Conservation (phyloP, 2,329 filamentous ascomycete genomes). For the Penicillium sp. region DNA sequence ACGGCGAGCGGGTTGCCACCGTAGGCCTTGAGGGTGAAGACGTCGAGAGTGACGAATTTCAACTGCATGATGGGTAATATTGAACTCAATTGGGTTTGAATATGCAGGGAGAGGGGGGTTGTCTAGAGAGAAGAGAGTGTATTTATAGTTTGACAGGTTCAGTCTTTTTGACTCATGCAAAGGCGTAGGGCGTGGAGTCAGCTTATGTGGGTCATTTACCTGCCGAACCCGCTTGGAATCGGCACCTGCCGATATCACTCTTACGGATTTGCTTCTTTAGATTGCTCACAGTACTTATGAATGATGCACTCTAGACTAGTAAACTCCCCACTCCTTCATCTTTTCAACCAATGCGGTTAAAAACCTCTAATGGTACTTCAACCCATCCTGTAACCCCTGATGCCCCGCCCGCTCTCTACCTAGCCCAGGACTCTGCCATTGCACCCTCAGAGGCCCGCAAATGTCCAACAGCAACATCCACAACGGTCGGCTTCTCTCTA, state of each 20-base stretch:
- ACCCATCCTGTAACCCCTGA: slow-evolving; percentile 14
- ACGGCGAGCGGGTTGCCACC: slow-evolving; percentile 57
- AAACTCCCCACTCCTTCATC: slow-evolving; percentile 19
- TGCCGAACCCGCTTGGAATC: slow-evolving; percentile 9
- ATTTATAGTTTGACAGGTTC: not conserved
- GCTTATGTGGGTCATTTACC: slow-evolving; percentile 6
- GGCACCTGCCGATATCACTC: not conserved
- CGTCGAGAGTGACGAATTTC: slow-evolving; percentile 40
- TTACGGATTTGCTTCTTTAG: no score
- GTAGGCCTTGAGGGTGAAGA: slow-evolving; percentile 44
- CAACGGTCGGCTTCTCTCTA: slow-evolving; percentile 34
- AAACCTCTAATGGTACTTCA: slow-evolving; percentile 22
- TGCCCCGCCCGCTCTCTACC: slow-evolving; percentile 41
- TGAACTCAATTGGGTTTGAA: not conserved
- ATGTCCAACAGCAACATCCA: slow-evolving; percentile 46
- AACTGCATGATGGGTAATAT: slow-evolving; percentile 25
- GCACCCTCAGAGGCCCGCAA: slow-evolving; percentile 39
- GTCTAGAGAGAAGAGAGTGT: not conserved
- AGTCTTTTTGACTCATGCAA: slow-evolving; percentile 5
- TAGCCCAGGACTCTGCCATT: slow-evolving; percentile 43
- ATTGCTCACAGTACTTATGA: slow-evolving; percentile 2
- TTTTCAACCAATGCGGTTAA: slow-evolving; percentile 17
- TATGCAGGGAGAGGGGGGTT: not conserved
- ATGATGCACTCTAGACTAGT: no score
- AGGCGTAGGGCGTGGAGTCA: not conserved